Conservation (phyloP, 2,329 filamentous ascomycete genomes). For the Aspergillus neotritici region DNA sequence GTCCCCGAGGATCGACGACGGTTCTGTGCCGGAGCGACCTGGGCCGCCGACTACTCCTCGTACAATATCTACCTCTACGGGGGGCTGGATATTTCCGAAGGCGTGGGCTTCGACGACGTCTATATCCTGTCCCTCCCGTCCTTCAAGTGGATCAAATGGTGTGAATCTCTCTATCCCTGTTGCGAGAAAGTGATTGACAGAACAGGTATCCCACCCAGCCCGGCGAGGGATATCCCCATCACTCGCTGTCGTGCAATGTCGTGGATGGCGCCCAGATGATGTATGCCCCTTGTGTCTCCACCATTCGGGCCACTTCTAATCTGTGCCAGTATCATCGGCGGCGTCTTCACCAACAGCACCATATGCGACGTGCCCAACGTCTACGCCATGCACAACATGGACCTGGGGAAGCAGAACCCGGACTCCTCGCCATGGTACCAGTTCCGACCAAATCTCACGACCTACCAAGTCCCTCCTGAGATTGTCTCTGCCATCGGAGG, state of each 20-base stretch:
- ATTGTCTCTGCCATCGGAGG: constrained; percentile 3
- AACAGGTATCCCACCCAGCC: not conserved
- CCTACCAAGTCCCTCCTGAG: constrained; percentile 1
- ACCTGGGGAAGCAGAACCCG: constrained; percentile 5
- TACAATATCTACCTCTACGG: constrained; percentile 6
- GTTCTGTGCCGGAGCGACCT: constrained; percentile 3
- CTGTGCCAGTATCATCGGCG: constrained; percentile 1
- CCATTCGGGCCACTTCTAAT: no score
- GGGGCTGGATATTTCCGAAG: not conserved
- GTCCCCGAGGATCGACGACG: not conserved
- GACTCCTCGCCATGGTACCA: not conserved
- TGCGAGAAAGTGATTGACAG: no score
- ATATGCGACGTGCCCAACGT: constrained; percentile 1
- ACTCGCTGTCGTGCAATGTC: constrained; percentile 1
- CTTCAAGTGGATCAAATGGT: constrained; percentile 5
- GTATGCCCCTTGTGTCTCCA: not conserved
- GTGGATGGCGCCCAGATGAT: constrained; percentile 4
- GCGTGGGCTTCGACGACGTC: constrained; percentile 1
- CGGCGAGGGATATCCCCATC: not conserved
- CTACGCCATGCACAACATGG: constrained; percentile 6
- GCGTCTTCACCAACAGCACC: constrained; percentile 1
- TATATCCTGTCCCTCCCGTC: constrained; percentile 1
- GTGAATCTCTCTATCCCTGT: no score
- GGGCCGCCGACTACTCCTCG: constrained; percentile 4
- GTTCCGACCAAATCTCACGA: constrained; percentile 1